Conservation (phyloP, 805 yeast genomes). For the Candida insectalens region DNA sequence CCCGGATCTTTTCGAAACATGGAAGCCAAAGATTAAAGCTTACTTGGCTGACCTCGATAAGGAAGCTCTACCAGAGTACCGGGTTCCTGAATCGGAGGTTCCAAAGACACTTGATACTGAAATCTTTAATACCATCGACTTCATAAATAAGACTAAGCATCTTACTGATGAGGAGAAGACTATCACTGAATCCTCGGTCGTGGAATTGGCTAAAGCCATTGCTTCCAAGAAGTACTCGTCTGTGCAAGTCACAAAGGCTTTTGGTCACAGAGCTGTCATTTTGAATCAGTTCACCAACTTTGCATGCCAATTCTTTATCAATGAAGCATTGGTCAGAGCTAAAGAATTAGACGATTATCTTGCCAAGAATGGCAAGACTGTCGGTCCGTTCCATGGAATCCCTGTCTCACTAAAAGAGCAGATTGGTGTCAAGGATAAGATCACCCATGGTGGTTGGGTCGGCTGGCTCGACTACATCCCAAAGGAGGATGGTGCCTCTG, state of each 20-base stretch:
- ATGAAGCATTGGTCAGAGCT: conserved; percentile 52
- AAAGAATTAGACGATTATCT: conserved; percentile 45
- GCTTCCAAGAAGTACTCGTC: conserved; percentile 38
- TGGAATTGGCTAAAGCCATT: conserved; percentile 32
- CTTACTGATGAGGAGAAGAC: conserved; percentile 27
- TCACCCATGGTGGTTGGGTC: conserved; percentile 54
- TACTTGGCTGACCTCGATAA: conserved; percentile 24
- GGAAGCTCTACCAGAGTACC: conserved; percentile 17
- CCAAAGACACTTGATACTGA: conserved; percentile 26
- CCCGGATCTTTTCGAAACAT: conserved; percentile 31
- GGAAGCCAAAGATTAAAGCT: conserved; percentile 37
- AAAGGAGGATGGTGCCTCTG: conserved; percentile 34
- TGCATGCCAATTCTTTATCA: conserved; percentile 45
- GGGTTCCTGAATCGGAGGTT: conserved; percentile 21
- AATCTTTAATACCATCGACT: conserved; percentile 27
- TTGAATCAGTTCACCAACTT: conserved; percentile 54
- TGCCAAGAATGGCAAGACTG: conserved; percentile 36
- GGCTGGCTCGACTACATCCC: conserved; percentile 38
- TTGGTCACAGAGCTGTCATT: conserved; percentile 53
- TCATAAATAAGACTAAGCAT: conserved; percentile 23
- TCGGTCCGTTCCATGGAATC: conserved; percentile 63
- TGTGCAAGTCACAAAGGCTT: conserved; percentile 47
- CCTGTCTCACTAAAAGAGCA: conserved; percentile 66
- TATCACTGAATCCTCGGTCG: conserved; percentile 36
- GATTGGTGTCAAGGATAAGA: conserved; percentile 40